Evolutionary conservation across 2,329 filamentous ascomycete species (phyloP).

Genomic region (Beauveria sp.): DNA sequence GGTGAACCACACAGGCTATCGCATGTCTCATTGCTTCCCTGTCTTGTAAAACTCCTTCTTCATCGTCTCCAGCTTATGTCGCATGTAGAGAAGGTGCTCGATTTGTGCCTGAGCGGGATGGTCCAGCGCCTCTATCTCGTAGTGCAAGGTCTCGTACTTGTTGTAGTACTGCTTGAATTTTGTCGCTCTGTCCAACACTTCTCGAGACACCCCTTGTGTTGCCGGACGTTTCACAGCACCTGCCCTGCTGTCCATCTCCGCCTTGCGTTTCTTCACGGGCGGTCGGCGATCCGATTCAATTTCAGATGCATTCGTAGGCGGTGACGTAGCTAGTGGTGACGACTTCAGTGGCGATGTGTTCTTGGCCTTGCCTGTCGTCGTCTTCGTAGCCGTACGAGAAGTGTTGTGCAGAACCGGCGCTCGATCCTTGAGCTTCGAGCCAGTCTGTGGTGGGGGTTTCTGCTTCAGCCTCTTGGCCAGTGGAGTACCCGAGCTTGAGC

Average conservation of each 20-base stretch:
- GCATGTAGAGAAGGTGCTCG: slow-evolving; percentile 45
- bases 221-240: slow-evolving; percentile 27
- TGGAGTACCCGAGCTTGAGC: slow-evolving; percentile 52
- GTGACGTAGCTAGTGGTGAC: slow-evolving; percentile 57
- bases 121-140: slow-evolving; percentile 42
- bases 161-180: slow-evolving; percentile 50
- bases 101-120: slow-evolving; percentile 46
- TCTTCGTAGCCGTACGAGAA: not conserved
- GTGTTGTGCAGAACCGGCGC: not conserved
- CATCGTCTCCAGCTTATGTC: slow-evolving; percentile 44
- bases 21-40: slow-evolving; percentile 18
- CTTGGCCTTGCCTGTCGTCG: slow-evolving; percentile 32
- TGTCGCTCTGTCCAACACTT: slow-evolving; percentile 45
- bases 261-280: slow-evolving; percentile 37
- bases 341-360: slow-evolving; percentile 54
- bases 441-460: slow-evolving; percentile 31
- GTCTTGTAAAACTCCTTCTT: slow-evolving; percentile 49
- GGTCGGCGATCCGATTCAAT: slow-evolving; percentile 37
- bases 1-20: not conserved
- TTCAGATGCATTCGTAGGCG: slow-evolving; percentile 58
- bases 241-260: slow-evolving; percentile 18
- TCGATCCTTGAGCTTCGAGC: slow-evolving; percentile 22
- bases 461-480: slow-evolving; percentile 51
- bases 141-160: slow-evolving; percentile 49
- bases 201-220: slow-evolving; percentile 21